Base-by-base conservation (phyloP, 305 asterid species). In the Euphrasia arctica region DNA sequence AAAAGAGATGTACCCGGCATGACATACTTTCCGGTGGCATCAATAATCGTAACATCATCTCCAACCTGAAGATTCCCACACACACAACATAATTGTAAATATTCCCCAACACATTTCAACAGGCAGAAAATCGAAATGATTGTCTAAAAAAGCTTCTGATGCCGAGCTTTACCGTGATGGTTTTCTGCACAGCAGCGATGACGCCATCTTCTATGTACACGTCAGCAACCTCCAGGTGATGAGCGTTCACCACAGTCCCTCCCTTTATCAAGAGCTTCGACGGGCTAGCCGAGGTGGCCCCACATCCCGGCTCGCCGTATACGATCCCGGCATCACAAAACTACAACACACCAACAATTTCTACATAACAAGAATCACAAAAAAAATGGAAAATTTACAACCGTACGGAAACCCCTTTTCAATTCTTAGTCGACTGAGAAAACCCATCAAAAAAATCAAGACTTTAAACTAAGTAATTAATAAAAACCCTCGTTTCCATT, bases 191-290 rank as follows among this genome's bases (percentile, higher is more conserved):
- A 0, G 79, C 85, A 47, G 72, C 78, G 64, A 93, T 76, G 64
- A 81, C 54, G 39, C 97, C 99, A 76, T 93, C 84, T 68, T 90
- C 96, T 48, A 93, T 70, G 67, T 86, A 90, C 42, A 93, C 95
- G 79, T 93, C 97, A 51, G 96, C 83, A 66, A 79, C 76, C 79
- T 93, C 83, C 77, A 84, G 92, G 78, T 78, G 93, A 70, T 93
- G 91, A 73, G 96, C 88, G 83, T 93, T 90, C 77, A 93, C 97
- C 60, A 93, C 95, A 0, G 85, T 86, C 54, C 99, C 99, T 55
- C 96, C 99, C 83, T 85, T 93, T 14, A 93, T 78, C 91, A 90
- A 69, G 64, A 93, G 85, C 82, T 80, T 93, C 4, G 88, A 58
- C 60, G 86, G 50, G 42, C 72, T 63, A 34, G 63, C 58, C 0